These are phyloP conservation scores for Colletotrichum sublineola DNA, from an alignment of 2,329 filamentous ascomycete species.

Conservation along the genomic window DNA sequence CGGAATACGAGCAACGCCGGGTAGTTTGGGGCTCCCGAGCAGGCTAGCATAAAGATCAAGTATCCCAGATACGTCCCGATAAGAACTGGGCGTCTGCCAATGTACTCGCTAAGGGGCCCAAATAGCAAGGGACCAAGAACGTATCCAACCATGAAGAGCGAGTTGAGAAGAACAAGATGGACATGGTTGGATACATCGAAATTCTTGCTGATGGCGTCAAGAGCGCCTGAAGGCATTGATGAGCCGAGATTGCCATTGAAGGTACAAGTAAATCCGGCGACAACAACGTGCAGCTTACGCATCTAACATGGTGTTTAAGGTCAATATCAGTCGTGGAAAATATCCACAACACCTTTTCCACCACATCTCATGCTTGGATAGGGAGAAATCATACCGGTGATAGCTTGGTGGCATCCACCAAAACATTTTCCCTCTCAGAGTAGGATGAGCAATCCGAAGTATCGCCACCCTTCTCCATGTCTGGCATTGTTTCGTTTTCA, in stretches of 20 bases:
- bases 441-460: slow-evolving; percentile 37
- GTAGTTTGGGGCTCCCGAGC: slow-evolving; percentile 59
- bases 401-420: slow-evolving; percentile 50
- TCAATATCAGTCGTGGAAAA: neutral
- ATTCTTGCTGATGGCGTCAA: slow-evolving; percentile 50
- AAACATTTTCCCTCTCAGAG: neutral
- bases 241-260: slow-evolving; percentile 55
- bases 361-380: no score
- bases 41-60: slow-evolving; percentile 51
- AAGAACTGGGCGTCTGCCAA: slow-evolving; percentile 52
- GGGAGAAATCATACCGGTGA: slow-evolving; percentile 45
- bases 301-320: slow-evolving; percentile 20
- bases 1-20: slow-evolving; percentile 59
- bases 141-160: slow-evolving; percentile 53
- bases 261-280: slow-evolving; percentile 53
- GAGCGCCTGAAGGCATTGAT: slow-evolving; percentile 53
- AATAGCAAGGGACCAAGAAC: slow-evolving; percentile 53
- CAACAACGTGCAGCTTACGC: slow-evolving; percentile 51
- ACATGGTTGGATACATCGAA: slow-evolving; percentile 47
- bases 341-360: neutral
- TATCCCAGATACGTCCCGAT: slow-evolving; percentile 52
- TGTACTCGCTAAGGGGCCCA: slow-evolving; percentile 52
- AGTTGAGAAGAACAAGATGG: slow-evolving; percentile 52
- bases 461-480: slow-evolving; percentile 39
- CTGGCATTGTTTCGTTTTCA: neutral